Base-by-base conservation (phyloP, 1,284 basidiomycete genomes). In the Melampsora abietis-canadensis region DNA sequence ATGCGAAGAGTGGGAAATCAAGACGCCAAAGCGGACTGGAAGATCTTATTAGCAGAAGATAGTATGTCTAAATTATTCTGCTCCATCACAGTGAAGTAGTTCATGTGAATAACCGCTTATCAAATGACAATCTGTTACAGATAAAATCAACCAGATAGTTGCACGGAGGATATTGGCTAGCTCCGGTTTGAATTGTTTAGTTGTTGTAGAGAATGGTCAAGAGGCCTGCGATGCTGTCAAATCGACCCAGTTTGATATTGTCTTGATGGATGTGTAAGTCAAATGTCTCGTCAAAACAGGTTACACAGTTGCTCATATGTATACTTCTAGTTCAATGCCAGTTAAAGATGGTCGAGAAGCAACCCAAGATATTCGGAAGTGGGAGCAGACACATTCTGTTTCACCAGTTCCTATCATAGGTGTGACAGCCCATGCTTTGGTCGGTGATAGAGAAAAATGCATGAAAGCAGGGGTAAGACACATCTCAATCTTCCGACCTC, bases 1-100 rank as follows among this genome's bases (percentile, higher is more conserved):
- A 67, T 75, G 73, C 37, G 73, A 15, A 75, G 66, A 48, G 24
- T 75, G 31, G 65, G 65, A 12, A 61, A 67, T 40, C 72, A 74
- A 57, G 72, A 66, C 12, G 72, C 65, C 15, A 74, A 74, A 24
- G 72, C 73, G 10, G 66, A 67, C 34, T 75, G 66, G 65, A 75
- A 75, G 34, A 75, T 75, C 51, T 66, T 75, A 31, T 61, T 75
- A 40, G 73, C 73, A 37, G 73, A 75, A 75, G 73, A 75, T 63
- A 75, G 73, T 75, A 14, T 4, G 73, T 75, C n/a, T 14, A 10
- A 12, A 40, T 40, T 40, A 4, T 40, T 40, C 2, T 40, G 37
- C 2, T 10, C 12, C 37, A 8, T 12, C 1, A 4, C 37, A 37
- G 14, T 34, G 2, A 6, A 8, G 2, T 27, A n/a, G 24, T 44